These are phyloP conservation scores for Solanum bulbocastanum DNA, from an alignment of 257 asterid genomes.

Conservation along the genomic window DNA sequence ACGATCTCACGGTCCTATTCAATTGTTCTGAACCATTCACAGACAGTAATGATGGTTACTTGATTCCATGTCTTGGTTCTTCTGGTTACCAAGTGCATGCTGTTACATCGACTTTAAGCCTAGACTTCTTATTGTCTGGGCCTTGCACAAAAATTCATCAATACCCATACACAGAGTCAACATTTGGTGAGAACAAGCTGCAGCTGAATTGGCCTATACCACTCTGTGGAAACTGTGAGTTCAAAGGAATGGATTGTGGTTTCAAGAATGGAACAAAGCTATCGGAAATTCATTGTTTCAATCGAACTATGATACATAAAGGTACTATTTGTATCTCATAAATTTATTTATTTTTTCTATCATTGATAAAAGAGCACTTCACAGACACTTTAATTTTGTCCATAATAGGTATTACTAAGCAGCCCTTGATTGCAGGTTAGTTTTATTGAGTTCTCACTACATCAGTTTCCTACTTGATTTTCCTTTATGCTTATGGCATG, in stretches of 20 bases:
- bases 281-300: background rate
- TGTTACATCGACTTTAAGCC: background rate
- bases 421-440: background rate
- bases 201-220: background rate
- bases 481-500: background rate
- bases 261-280: background rate
- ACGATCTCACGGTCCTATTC: background rate
- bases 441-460: background rate
- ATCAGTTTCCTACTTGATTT: background rate
- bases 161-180: background rate
- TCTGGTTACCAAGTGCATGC: background rate
- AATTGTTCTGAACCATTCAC: background rate
- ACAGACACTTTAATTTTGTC: no score
- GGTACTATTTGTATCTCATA: background rate
- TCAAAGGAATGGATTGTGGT: background rate
- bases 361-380: no score
- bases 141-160: background rate
- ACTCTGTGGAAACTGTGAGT: background rate
- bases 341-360: background rate
- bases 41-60: accelerated
- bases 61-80: background rate
- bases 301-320: background rate
- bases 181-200: background rate
- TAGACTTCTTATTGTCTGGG: background rate
- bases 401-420: background rate